A percentile compares a stretch with the other conserved stretches of the same genome.
Evolutionary conservation across 352 stramenopile species (phyloP).

Genomic region (Phytophthora megakarya): DNA sequence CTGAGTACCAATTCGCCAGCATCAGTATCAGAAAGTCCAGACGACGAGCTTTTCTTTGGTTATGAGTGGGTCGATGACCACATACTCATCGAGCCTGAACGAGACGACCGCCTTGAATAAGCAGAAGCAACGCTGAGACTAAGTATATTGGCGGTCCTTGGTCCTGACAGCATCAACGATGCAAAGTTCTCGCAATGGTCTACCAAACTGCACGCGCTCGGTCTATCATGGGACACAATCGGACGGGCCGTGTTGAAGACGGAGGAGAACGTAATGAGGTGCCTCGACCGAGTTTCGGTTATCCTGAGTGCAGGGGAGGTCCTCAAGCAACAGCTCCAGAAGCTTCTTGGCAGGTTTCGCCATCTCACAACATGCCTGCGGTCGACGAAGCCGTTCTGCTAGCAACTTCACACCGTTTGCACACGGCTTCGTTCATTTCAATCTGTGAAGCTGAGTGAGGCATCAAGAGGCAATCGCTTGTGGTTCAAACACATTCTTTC

Average conservation of each 20-base stretch:
- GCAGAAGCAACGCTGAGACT: constrained; percentile 16
- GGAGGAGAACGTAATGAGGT: constrained; percentile 22
- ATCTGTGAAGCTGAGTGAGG: neutral
- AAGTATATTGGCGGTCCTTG: constrained; percentile 29
- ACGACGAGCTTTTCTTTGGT: constrained; percentile 22
- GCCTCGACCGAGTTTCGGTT: neutral
- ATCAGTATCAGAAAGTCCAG: constrained; percentile 1
- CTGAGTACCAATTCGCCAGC: constrained; percentile 19
- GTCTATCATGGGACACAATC: constrained; percentile 13
- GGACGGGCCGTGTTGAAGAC: constrained; percentile 20
- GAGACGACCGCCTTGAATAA: neutral
- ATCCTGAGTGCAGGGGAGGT: neutral
- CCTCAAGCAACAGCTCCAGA: constrained; percentile 6
- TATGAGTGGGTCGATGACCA: constrained; percentile 42
- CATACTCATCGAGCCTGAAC: constrained; percentile 27
- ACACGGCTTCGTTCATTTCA: neutral
- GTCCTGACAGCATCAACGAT: constrained; percentile 32
- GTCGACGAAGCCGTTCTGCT: constrained; percentile 18
- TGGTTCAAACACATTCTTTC: neutral
- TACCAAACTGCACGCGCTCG: constrained; percentile 10
- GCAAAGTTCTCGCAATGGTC: constrained; percentile 31
- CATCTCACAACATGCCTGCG: constrained; percentile 28
- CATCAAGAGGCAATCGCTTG: neutral
- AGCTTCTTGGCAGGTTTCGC: constrained; percentile 31
- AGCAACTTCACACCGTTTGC: constrained; percentile 7